Percentiles rank a stretch among this genome's conserved stretches.
Conservation (phyloP, 140 eudicot species). For the Senecio squalidus region DNA sequence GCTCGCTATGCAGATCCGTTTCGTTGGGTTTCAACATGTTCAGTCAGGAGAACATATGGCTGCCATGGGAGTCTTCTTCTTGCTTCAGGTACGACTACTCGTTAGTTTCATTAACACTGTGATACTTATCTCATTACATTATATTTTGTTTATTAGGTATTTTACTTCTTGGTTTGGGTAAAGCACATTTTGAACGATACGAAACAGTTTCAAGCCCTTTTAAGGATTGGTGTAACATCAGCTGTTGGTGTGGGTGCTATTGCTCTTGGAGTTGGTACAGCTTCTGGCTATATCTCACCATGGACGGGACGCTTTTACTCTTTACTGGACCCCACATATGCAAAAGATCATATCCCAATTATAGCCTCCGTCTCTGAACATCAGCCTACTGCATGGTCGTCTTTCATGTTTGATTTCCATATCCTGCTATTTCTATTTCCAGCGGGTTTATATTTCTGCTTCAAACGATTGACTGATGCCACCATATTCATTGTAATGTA, state of each 20-base stretch:
- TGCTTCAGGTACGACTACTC: conserved; percentile 58
- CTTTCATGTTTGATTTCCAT: conserved; percentile 98
- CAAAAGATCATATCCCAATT: conserved; percentile 93
- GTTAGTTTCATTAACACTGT: background rate
- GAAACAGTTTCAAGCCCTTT: conserved; percentile 71
- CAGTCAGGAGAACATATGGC: conserved; percentile 99
- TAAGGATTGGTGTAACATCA: conserved; percentile 79
- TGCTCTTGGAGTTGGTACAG: conserved; percentile 92
- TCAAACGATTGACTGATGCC: conserved; percentile 91
- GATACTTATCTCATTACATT: background rate
- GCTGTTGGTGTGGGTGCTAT: conserved; percentile 74
- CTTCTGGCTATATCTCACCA: conserved; percentile 97
- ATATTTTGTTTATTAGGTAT: conserved; percentile 48
- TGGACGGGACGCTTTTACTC: conserved; percentile 99
- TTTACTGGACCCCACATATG: conserved; percentile 90
- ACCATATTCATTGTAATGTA: conserved; percentile 95
- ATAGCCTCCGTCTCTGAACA: conserved; percentile 98
- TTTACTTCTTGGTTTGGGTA: conserved; percentile 84
- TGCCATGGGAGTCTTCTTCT: conserved; percentile 98
- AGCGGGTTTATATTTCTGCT: conserved; percentile 92
- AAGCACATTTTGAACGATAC: conserved; percentile 66
- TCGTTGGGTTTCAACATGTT: conserved; percentile 96
- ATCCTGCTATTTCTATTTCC: conserved; percentile 85
- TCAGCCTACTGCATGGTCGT: conserved; percentile 98
- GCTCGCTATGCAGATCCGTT: conserved; percentile 96